phyloP scores from a whole-genome alignment of 257 asterid genomes.

The Nicotiana tomentosiformis region DNA sequence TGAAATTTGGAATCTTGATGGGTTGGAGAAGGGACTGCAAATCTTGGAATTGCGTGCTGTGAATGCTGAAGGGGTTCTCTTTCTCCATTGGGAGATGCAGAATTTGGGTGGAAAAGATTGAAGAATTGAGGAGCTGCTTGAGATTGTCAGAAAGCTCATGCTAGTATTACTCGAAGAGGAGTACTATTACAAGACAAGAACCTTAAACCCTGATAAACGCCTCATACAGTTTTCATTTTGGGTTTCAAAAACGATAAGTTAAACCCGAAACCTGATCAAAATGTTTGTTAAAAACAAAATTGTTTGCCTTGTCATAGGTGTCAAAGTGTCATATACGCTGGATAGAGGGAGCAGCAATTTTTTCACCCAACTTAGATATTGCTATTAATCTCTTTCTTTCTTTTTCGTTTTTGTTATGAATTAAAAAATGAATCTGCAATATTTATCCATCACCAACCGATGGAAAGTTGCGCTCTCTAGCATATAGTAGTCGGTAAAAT shows the following conservation, averaged over 20 bases:
- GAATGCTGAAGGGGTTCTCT: conserved; percentile 23
- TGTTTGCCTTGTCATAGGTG: neutral
- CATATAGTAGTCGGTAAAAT: neutral
- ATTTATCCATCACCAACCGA: neutral
- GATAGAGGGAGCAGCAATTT: neutral
- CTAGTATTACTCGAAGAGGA: neutral
- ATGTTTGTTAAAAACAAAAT: neutral
- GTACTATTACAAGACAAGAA: neutral
- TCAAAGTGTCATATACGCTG: neutral
- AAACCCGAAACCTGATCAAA: neutral
- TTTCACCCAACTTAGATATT: neutral
- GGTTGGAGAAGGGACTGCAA: conserved; percentile 24
- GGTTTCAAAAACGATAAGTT: neutral
- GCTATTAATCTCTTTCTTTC: neutral
- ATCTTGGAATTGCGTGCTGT: conserved; percentile 21
- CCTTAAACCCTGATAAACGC: conserved; percentile 9
- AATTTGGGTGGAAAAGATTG: conserved; percentile 22
- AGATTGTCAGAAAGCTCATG: conserved; percentile 23
- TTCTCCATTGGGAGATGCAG: conserved; percentile 29
- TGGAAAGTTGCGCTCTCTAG: neutral
- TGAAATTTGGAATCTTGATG: conserved; percentile 42
- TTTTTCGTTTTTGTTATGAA: neutral
- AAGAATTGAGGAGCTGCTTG: conserved; percentile 20
- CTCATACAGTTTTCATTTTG: neutral
- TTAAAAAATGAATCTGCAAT: neutral